A percentile compares a stretch with the other conserved stretches of the same genome.
phyloP scores from a whole-genome alignment of 371 early-diverging fungal genomes.

The Rhizopus stolonifer region DNA sequence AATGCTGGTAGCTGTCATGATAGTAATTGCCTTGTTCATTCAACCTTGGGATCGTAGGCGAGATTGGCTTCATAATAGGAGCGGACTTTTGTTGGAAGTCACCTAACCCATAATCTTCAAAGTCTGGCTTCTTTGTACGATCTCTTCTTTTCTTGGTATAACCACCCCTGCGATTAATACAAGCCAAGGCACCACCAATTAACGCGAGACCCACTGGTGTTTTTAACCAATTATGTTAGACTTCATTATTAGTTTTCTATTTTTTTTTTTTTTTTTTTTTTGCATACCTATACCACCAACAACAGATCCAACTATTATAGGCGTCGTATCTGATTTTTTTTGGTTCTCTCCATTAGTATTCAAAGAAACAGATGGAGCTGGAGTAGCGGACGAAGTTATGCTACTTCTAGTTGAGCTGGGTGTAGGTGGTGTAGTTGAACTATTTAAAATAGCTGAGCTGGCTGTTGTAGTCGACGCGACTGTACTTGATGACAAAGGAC shows the following conservation, averaged over 20 bases:
- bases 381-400: background rate
- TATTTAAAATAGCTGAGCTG: background rate
- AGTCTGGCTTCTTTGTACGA: conserved; percentile 30
- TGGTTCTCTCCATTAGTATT: background rate
- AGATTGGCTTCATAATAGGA: conserved; percentile 12
- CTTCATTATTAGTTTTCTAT: too few relatives aligned
- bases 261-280: background rate
- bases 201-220: conserved; percentile 47
- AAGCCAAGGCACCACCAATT: conserved; percentile 42
- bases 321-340: conserved; percentile 5
- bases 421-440: background rate
- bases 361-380: background rate
- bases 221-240: too few relatives aligned
- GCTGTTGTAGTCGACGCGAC: background rate
- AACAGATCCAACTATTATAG: conserved; percentile 19
- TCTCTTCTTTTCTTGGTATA: conserved; percentile 17
- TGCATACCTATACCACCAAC: conserved; percentile 25
- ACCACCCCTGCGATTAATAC: conserved; percentile 36
- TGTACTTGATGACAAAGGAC: background rate
- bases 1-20: conserved; percentile 17
- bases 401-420: background rate
- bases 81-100: conserved; percentile 39
- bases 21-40: conserved; percentile 48
- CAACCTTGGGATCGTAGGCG: conserved; percentile 41
- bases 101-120: conserved; percentile 47